Conservation (phyloP, 2,329 filamentous ascomycete genomes). For the Fusarium agapanthi region DNA sequence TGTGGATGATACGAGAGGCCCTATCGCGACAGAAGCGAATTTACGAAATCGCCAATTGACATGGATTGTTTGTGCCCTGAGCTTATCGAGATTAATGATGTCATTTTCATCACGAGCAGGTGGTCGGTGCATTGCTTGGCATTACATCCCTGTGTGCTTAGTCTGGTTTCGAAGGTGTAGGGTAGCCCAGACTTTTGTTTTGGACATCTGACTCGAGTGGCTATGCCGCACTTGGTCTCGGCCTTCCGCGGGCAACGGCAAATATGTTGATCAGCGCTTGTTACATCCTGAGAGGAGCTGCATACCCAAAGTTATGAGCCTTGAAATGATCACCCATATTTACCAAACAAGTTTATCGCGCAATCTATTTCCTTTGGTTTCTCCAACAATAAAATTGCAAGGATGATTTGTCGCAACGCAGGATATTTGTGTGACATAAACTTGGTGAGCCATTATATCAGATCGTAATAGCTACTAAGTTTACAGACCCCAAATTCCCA, state of each 20-base stretch:
- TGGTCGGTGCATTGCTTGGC: background rate
- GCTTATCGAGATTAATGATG: background rate
- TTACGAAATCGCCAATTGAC: background rate
- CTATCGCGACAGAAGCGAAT: background rate
- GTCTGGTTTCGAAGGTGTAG: background rate
- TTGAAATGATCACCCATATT: fast-evolving
- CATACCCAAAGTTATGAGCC: fast-evolving
- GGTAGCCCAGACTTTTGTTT: background rate
- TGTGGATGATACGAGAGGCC: background rate
- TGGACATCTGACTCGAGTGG: background rate
- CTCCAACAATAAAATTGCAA: fast-evolving
- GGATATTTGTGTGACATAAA: fast-evolving
- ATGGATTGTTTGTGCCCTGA: background rate
- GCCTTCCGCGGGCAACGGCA: background rate
- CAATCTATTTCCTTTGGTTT: no score
- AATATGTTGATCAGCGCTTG: background rate
- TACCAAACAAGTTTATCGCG: fast-evolving
- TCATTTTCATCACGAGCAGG: background rate
- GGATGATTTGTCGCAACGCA: fast-evolving
- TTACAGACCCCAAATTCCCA: background rate
- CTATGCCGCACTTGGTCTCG: background rate
- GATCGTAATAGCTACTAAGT: fast-evolving
- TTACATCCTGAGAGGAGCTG: background rate
- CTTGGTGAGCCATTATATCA: fast-evolving
- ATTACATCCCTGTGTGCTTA: background rate